A percentile compares a stretch with the other conserved stretches of the same genome.
Evolutionary conservation across 495 filamentous ascomycete species (phyloP).

Genomic region (Entonaema liquescens): DNA sequence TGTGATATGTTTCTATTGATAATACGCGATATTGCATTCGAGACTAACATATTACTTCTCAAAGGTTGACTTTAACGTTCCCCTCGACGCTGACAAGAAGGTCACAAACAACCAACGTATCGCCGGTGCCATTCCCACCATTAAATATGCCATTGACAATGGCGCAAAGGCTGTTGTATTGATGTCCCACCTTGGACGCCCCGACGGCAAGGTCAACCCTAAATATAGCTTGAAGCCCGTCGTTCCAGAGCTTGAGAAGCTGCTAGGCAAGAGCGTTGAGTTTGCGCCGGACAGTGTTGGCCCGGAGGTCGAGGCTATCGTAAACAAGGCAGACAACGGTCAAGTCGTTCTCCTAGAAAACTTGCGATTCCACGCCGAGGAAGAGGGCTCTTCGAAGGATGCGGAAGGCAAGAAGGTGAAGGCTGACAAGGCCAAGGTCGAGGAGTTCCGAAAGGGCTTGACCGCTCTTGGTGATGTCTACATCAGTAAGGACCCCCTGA

Average conservation of each 20-base stretch:
- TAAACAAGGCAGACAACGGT: conserved; percentile 83
- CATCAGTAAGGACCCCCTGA: conserved; percentile 76
- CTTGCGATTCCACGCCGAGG: conserved; percentile 95
- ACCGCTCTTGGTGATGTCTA: conserved; percentile 96
- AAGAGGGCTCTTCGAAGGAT: conserved; percentile 95
- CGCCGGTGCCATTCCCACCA: conserved; percentile 94
- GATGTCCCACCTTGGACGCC: conserved; percentile 98
- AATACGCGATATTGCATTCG: background rate
- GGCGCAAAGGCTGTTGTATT: conserved; percentile 94
- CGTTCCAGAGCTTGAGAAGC: conserved; percentile 88
- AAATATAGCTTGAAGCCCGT: conserved; percentile 97
- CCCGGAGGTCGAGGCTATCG: conserved; percentile 83
- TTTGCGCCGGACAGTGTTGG: conserved; percentile 95
- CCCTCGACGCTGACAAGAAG: conserved; percentile 88
- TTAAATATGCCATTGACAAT: conserved; percentile 96
- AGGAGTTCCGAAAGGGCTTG: conserved; percentile 92
- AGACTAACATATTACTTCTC: conserved; percentile 6
- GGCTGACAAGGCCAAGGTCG: conserved; percentile 91
- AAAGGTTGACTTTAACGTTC: conserved; percentile 99
- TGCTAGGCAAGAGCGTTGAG: conserved; percentile 80
- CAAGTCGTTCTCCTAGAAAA: conserved; percentile 95
- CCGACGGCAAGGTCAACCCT: conserved; percentile 84
- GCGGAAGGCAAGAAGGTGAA: conserved; percentile 95
- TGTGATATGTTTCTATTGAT: conserved; percentile 47
- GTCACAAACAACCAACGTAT: conserved; percentile 99